These are phyloP conservation scores for Liquidambar formosana DNA, from an alignment of 164 flowering plant genomes.

Conservation along the genomic window DNA sequence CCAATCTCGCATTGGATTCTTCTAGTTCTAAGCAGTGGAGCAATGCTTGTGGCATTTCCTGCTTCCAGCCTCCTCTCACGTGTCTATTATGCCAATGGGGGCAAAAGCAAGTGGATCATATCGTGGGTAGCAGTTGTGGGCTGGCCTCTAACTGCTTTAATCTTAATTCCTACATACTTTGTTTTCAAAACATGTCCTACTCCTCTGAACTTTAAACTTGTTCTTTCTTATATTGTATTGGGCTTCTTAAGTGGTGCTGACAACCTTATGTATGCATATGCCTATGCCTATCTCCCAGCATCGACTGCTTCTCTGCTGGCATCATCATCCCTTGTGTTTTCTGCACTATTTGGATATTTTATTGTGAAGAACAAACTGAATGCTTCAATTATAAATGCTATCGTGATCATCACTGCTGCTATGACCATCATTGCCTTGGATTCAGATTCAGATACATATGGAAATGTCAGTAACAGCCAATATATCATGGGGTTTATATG, in stretches of 20 bases:
- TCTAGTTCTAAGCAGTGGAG: constrained; percentile 52
- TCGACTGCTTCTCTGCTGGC: constrained; percentile 88
- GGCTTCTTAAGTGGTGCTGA: constrained; percentile 91
- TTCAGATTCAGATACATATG: constrained; percentile 74
- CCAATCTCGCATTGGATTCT: constrained; percentile 76
- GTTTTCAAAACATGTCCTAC: constrained; percentile 45
- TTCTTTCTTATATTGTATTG: constrained; percentile 53
- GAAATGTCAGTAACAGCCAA: constrained; percentile 45
- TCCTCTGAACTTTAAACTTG: constrained; percentile 54
- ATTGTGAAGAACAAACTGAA: constrained; percentile 70
- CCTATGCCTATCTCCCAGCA: constrained; percentile 90
- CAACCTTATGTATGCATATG: constrained; percentile 87
- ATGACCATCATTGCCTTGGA: constrained; percentile 81
- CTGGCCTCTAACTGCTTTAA: constrained; percentile 73
- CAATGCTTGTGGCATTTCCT: constrained; percentile 89
- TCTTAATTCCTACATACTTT: constrained; percentile 61
- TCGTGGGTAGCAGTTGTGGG: constrained; percentile 97
- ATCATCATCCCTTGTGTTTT: constrained; percentile 75
- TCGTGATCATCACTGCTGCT: constrained; percentile 77
- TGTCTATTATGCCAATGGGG: constrained; percentile 75
- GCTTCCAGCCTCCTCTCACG: constrained; percentile 89
- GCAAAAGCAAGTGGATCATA: constrained; percentile 90
- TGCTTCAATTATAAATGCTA: constrained; percentile 56
- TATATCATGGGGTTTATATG: constrained; percentile 70
- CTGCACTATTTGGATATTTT: constrained; percentile 71